Evolutionary conservation across 805 yeast species (phyloP).

Genomic region (Suhomyces sp.): DNA sequence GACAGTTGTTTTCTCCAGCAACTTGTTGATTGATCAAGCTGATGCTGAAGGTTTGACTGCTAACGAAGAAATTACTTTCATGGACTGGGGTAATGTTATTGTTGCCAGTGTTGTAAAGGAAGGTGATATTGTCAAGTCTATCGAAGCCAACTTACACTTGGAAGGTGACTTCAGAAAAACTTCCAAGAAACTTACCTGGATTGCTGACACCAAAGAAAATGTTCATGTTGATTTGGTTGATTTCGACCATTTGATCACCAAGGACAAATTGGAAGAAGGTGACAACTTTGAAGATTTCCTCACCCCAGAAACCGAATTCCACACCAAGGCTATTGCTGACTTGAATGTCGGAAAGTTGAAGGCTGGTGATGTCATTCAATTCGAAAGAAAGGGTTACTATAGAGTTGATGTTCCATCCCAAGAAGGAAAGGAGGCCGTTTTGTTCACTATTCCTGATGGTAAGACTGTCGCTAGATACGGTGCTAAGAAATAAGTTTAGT

Average conservation of each 20-base stretch:
- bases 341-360: conserved; percentile 24
- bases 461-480: conserved; percentile 25
- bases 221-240: conserved; percentile 26
- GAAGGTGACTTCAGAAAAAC: conserved; percentile 35
- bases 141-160: conserved; percentile 30
- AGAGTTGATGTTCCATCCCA: conserved; percentile 23
- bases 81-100: conserved; percentile 35
- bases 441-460: conserved; percentile 31
- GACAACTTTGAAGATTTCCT: conserved; percentile 32
- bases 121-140: conserved; percentile 23
- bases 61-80: conserved; percentile 30
- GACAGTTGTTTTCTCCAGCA: conserved; percentile 21
- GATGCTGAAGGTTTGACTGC: conserved; percentile 26
- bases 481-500: conserved; percentile 18
- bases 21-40: conserved; percentile 26
- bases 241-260: conserved; percentile 34
- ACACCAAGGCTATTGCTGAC: conserved; percentile 24
- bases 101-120: conserved; percentile 24
- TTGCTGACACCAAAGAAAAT: conserved; percentile 30
- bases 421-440: conserved; percentile 23
- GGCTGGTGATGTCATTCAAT: conserved; percentile 27
- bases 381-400: conserved; percentile 33
- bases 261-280: conserved; percentile 32
- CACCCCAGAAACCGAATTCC: conserved; percentile 28
- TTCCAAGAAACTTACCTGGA: conserved; percentile 31